phyloP scores from a whole-genome alignment of 2,329 filamentous ascomycete genomes.

The Rasamsonia emersonii region DNA sequence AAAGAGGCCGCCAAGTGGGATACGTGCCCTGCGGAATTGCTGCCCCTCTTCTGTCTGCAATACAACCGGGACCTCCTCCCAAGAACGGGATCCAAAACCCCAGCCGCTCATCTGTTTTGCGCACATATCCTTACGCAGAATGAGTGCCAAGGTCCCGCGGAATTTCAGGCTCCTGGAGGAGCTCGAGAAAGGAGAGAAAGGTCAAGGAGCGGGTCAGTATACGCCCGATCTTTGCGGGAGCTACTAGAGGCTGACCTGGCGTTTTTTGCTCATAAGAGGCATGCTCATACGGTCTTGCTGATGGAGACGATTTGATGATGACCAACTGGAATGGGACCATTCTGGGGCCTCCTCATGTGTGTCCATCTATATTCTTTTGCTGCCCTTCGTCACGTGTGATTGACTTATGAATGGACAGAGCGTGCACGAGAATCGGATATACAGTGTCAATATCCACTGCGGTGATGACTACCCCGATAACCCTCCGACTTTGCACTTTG shows the following conservation, averaged over 20 bases:
- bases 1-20: neutral
- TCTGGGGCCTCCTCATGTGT: conserved; percentile 86
- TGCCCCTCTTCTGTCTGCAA: conserved; percentile 3
- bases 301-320: conserved; percentile 92
- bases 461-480: conserved; percentile 79
- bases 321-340: conserved; percentile 99
- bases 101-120: neutral
- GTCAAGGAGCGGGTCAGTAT: conserved; percentile 65
- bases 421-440: conserved; percentile 97
- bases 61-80: neutral
- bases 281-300: conserved; percentile 91
- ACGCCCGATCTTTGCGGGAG: neutral
- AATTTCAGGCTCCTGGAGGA: conserved; percentile 97
- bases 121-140: conserved; percentile 19
- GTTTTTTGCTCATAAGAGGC: conserved; percentile 55
- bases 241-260: neutral
- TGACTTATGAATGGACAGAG: conserved; percentile 47
- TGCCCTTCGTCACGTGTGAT: conserved; percentile 2
- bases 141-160: conserved; percentile 73
- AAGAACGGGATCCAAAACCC: neutral
- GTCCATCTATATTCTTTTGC: conserved; percentile 24
- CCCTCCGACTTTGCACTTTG: conserved; percentile 84
- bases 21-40: no score
- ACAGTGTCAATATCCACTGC: conserved; percentile 95
- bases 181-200: conserved; percentile 98